Percentiles rank a stretch among this genome's conserved stretches.
Conservation (phyloP, 2,329 filamentous ascomycete species). For the Botryotinia globosa region DNA sequence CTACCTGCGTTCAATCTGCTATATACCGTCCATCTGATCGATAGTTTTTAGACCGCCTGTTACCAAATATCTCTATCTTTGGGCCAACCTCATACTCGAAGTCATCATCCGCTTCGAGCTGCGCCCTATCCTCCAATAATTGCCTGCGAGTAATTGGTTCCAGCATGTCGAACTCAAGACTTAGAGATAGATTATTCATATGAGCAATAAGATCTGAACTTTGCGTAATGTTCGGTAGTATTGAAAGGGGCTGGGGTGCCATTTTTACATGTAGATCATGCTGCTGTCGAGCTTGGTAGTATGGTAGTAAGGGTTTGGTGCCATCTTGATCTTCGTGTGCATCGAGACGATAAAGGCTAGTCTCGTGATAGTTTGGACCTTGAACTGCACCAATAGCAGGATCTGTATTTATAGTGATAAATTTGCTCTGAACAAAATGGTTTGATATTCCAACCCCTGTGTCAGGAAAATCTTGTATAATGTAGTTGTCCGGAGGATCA, state of each 20-base stretch:
- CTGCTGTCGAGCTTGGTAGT: slow-evolving; percentile 47
- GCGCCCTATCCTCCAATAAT: slow-evolving; percentile 3
- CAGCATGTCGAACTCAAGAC: slow-evolving; percentile 4
- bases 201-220: slow-evolving; percentile 7
- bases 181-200: slow-evolving; percentile 5
- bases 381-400: slow-evolving; percentile 54
- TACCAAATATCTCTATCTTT: slow-evolving; percentile 3
- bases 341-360: slow-evolving; percentile 47
- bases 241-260: neutral
- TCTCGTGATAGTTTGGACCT: slow-evolving; percentile 51
- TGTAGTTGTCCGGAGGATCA: slow-evolving; percentile 41
- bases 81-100: slow-evolving; percentile 14
- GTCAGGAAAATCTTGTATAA: slow-evolving; percentile 23
- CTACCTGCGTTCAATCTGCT: neutral
- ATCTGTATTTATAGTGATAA: slow-evolving; percentile 46
- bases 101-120: slow-evolving; percentile 14
- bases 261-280: slow-evolving; percentile 34
- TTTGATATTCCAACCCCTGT: slow-evolving; percentile 35
- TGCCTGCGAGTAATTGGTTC: slow-evolving; percentile 10
- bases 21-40: neutral
- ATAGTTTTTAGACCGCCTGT: neutral
- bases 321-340: slow-evolving; percentile 49
- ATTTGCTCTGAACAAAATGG: slow-evolving; percentile 42
- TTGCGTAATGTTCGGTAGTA: neutral
- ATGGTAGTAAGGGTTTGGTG: slow-evolving; percentile 45